Evolutionary conservation across 140 eudicot species (phyloP), one percentile per base, ranked within the genome.

Genomic region (Oenanthe javanica): DNA sequence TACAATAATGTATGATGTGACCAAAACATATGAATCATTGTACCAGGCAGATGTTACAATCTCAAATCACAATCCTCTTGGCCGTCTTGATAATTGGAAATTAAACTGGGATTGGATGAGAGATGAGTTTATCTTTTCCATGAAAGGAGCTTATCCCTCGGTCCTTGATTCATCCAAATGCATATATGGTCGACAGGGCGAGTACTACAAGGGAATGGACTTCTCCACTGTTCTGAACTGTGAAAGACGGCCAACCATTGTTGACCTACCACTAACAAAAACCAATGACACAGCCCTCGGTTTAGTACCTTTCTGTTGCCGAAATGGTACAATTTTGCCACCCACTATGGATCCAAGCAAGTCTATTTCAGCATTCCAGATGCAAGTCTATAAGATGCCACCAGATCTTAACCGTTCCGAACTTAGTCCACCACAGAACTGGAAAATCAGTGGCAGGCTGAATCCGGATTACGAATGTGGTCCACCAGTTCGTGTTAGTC

Each of bases 51-150:
- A 89, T 45, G 97, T 95, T 31, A 91, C 99, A 36, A 93, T 95
- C 57, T 80, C 89, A 75, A 95, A 93, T 85, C 97, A 95, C 77
- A 95, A 89, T 52, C 78, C 92, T 10, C 90, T 95, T 0, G 99
- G 99, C 52, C 97, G 99, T 21, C 97, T 95, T 23, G 99, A 95
- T 85, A 87, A 93, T 77, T 95, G 99, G 99, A 87, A 85, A 71
- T 77, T 95, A 46, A 89, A 92, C 25, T 95, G 95, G 95, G 97
- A 93, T 73, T 95, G 99, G 99, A 95, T 95, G 99, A 81, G 87
- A 16, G 97, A 89, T 14, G 99, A 95, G 85, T 95, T 95, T 80
- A 95, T 95, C 70, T 78, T 78, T 13, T 80, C 88, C 81, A 92
- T 88, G 82, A 88, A 80, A 82, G 99, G 99, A 0, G 99, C 99